Percentiles rank a stretch among this genome's conserved stretches.
These are phyloP conservation scores for Parastagonospora nodorum DNA, from an alignment of 2,329 filamentous ascomycete genomes.

Conservation along the genomic window DNA sequence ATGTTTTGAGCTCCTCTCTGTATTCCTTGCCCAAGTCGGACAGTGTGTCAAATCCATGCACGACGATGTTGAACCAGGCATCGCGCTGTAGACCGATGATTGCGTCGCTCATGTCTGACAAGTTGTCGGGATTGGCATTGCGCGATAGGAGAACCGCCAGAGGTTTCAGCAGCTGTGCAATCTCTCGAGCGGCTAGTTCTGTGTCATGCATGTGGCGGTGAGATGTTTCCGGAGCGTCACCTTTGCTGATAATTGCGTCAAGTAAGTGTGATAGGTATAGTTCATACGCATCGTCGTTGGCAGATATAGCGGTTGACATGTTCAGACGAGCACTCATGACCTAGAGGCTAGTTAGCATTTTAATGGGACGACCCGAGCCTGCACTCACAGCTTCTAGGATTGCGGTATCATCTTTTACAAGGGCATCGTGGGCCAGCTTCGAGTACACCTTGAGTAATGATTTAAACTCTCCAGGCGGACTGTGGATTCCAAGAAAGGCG, in stretches of 20 bases:
- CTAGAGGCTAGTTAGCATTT: slow-evolving; percentile 43
- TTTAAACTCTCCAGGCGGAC: slow-evolving; percentile 81
- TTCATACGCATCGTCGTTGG: slow-evolving; percentile 75
- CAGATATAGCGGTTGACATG: slow-evolving; percentile 72
- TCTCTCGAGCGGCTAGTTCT: slow-evolving; percentile 82
- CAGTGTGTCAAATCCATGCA: slow-evolving; percentile 83
- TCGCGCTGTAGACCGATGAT: slow-evolving; percentile 78
- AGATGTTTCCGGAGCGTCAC: slow-evolving; percentile 75
- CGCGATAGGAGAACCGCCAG: slow-evolving; percentile 81
- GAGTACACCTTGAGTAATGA: slow-evolving; percentile 84
- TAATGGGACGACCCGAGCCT: not conserved
- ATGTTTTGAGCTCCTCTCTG: slow-evolving; percentile 75
- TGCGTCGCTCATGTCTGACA: slow-evolving; percentile 54
- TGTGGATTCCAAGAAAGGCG: slow-evolving; percentile 75
- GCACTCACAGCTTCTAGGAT: slow-evolving; percentile 73
- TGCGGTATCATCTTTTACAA: slow-evolving; percentile 69
- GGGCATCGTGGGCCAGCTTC: slow-evolving; percentile 73
- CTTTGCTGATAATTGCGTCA: slow-evolving; percentile 86
- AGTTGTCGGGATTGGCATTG: slow-evolving; percentile 60
- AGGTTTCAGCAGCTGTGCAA: slow-evolving; percentile 83
- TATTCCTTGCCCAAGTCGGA: slow-evolving; percentile 76
- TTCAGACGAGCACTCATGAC: slow-evolving; percentile 79
- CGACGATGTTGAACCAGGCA: slow-evolving; percentile 97
- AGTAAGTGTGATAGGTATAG: slow-evolving; percentile 84
- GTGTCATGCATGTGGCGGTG: slow-evolving; percentile 77